Evolutionary conservation across 2,329 filamentous ascomycete genomes (phyloP).

Genomic region (Phyllachora maydis): DNA sequence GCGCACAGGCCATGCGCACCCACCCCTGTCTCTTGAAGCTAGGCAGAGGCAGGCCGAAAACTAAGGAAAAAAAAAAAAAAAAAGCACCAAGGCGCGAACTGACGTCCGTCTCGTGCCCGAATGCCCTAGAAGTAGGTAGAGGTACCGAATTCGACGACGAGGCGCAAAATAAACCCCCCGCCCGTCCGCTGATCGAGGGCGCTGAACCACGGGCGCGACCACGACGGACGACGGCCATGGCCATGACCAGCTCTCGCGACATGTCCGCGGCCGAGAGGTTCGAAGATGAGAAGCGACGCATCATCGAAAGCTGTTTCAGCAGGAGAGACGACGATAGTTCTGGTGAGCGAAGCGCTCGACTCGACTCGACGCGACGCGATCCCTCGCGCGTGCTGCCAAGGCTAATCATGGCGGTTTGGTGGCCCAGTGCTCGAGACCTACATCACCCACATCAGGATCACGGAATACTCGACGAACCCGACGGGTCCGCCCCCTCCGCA

Average conservation of each 20-base stretch:
- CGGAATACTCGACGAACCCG: constrained; percentile 68
- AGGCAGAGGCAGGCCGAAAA: too few species aligned
- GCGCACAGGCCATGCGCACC: too few species aligned
- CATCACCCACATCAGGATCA: constrained; percentile 88
- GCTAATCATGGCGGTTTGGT: neutral
- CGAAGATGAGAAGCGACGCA: constrained; percentile 89
- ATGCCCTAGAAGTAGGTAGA: too few species aligned
- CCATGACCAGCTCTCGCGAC: constrained; percentile 14
- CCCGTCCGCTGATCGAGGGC: too few species aligned
- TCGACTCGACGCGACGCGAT: neutral
- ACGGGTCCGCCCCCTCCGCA: constrained; percentile 69
- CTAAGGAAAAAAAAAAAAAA: too few species aligned
- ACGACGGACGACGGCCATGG: constrained; percentile 8
- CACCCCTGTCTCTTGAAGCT: too few species aligned
- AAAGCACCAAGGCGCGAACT: too few species aligned
- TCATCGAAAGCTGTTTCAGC: constrained; percentile 84
- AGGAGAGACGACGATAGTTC: constrained; percentile 79
- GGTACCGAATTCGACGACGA: too few species aligned
- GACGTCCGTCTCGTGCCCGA: too few species aligned
- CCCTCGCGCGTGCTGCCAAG: neutral
- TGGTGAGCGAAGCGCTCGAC: constrained; percentile 28
- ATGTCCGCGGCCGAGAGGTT: constrained; percentile 54
- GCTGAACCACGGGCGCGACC: too few species aligned
- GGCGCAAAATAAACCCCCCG: too few species aligned
- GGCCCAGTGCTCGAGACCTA: constrained; percentile 73